phyloP scores from a whole-genome alignment of 2,329 filamentous ascomycete species.

The Colletotrichum sojae region DNA sequence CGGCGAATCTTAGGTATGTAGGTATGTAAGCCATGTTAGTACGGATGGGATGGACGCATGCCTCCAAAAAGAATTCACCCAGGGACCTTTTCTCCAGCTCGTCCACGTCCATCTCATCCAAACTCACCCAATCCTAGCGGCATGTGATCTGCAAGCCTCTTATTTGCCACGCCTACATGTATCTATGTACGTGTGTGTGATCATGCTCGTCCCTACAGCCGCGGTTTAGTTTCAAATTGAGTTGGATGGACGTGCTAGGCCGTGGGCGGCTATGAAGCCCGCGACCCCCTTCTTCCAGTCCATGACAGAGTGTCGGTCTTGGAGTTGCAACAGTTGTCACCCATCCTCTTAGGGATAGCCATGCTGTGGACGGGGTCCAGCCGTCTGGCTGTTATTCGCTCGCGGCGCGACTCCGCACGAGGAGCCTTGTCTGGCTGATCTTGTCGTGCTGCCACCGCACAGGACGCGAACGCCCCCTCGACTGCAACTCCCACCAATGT shows the following conservation, averaged over 20 bases:
- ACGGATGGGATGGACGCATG: neutral
- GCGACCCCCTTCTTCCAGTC: neutral
- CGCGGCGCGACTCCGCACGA: conserved; percentile 29
- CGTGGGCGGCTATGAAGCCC: neutral
- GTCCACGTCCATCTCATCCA: conserved; percentile 1
- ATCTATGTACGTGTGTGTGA: neutral
- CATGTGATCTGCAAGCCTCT: conserved; percentile 14
- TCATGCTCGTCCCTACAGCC: neutral
- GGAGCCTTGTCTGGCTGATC: neutral
- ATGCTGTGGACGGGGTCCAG: neutral
- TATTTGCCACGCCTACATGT: conserved; percentile 18
- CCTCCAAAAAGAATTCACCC: neutral
- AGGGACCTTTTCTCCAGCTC: conserved; percentile 6
- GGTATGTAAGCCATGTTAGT: too few relatives aligned
- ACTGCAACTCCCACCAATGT: conserved; percentile 28
- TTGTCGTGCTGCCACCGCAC: conserved; percentile 12
- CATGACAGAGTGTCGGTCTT: conserved; percentile 7
- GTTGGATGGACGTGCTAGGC: conserved; percentile 6
- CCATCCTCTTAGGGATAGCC: conserved; percentile 1
- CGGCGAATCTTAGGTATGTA: too few relatives aligned
- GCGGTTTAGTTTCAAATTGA: conserved; percentile 21
- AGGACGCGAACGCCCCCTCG: neutral
- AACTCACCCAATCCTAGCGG: neutral
- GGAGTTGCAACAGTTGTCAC: conserved; percentile 4
- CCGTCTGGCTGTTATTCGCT: conserved; percentile 1